Evolutionary conservation across 139 green algal species (phyloP).

Genomic region (Pseudopediastrum boryanum): DNA sequence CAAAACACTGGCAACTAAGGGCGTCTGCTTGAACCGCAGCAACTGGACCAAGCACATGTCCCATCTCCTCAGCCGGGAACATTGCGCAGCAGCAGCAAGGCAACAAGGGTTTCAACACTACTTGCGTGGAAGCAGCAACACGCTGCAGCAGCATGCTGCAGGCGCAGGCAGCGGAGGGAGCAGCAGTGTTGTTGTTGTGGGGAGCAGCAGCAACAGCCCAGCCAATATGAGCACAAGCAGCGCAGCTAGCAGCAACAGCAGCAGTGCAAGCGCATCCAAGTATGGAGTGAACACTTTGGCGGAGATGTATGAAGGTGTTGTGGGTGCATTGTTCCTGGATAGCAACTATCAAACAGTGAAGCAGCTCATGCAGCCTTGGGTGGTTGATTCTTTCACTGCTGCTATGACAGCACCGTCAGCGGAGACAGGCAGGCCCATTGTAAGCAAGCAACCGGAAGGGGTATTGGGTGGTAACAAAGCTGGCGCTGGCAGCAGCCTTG

Average conservation of each 20-base stretch:
- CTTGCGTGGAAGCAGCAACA: conserved; percentile 9
- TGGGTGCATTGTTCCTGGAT: conserved; percentile 22
- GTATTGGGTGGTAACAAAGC: too few species aligned
- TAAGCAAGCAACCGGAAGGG: too few species aligned
- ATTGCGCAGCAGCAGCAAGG: conserved; percentile 20
- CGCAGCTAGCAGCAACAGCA: background rate
- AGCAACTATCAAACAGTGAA: conserved; percentile 2
- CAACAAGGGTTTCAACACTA: conserved; percentile 17
- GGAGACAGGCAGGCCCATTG: too few species aligned
- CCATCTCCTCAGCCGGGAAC: background rate
- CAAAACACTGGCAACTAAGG: too few species aligned
- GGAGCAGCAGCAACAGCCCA: too few species aligned
- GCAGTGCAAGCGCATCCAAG: background rate
- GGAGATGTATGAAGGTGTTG: conserved; percentile 33
- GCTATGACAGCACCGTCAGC: background rate
- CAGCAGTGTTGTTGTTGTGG: background rate
- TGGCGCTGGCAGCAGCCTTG: too few species aligned
- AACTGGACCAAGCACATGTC: conserved; percentile 14
- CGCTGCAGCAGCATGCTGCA: conserved; percentile 18
- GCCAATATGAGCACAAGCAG: conserved; percentile 8
- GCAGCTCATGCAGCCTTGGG: conserved; percentile 21
- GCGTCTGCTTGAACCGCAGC: too few species aligned
- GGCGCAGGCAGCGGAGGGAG: too few species aligned
- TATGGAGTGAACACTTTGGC: conserved; percentile 4
- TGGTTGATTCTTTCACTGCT: background rate